Base-by-base conservation (phyloP, 1,284 basidiomycete genomes). In the Cystobasidium slooffiae region DNA sequence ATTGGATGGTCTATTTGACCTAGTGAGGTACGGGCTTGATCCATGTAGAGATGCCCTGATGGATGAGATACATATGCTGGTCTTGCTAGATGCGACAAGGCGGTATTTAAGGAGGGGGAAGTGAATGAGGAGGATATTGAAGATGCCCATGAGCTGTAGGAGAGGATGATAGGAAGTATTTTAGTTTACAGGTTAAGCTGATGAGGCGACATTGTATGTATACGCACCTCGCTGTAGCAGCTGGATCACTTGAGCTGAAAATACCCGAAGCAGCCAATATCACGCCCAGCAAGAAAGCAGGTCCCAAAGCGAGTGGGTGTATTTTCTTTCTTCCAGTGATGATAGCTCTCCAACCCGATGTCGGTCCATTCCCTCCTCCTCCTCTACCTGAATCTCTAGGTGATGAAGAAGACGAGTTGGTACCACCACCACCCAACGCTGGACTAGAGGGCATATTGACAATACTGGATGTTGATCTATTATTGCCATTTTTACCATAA, bases 1-100 rank as follows among this genome's bases (percentile, higher is more conserved):
- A 81, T 80, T 3, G 81, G 81, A 70, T 81, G 80, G 6, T 69
- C 47, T 10, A 63, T 46, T 41, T 43, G 39, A 46, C 74, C 74
- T 12, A 59, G 37, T 10, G 46, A 44, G 2, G 51, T 63, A 9
- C 68, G 46, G 1, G 52, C 55, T 66, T 72, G 63, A 55, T 66
- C 52, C 69, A 75, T 61, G 69, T 62, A 75, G 20, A 72, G 22
- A 61, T 72, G 75, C 5, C 75, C 75, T 1, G 62, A 72, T 7
- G 59, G 22, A 41, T 75, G 75, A 1, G 53, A 64, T 31, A 64
- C 59, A 31, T 72, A 65, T 47, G 47, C 70, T 44, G 62, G 63
- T 10, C 70, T 43, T 37, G 62, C 16, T 16, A 73, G 41, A 16
- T 31, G 22, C 14, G 70, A 65, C 8, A 73, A 20, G 47, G 58